A percentile compares a stretch with the other conserved stretches of the same genome.
Conservation (phyloP, 2,329 filamentous ascomycete species). For the Hortaea werneckii region DNA sequence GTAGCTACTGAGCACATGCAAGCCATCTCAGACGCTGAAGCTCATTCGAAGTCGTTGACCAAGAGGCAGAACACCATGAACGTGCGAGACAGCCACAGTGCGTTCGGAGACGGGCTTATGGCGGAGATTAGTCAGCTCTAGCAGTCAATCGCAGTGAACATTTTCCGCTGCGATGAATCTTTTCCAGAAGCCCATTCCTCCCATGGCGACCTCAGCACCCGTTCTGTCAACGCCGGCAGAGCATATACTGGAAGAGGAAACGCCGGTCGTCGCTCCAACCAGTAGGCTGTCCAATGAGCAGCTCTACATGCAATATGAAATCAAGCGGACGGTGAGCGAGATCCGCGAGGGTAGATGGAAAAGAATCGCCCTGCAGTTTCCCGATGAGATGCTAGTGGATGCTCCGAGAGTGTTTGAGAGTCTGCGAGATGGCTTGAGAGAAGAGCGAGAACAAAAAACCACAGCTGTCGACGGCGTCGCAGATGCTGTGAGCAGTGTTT, state of each 20-base stretch:
- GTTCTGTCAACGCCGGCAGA: constrained; percentile 54
- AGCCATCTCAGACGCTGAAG: too few relatives aligned
- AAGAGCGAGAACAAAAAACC: neutral
- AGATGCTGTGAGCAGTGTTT: neutral
- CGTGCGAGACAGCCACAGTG: too few relatives aligned
- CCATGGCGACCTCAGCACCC: constrained; percentile 31
- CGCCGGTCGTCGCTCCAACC: constrained; percentile 27
- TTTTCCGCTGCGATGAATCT: too few relatives aligned
- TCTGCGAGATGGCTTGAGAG: constrained; percentile 43
- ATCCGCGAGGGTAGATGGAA: constrained; percentile 62
- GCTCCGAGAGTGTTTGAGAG: constrained; percentile 67
- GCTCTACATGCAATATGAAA: constrained; percentile 70
- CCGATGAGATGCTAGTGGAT: constrained; percentile 83
- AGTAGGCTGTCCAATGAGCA: constrained; percentile 52
- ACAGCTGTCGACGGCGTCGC: neutral
- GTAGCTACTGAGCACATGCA: too few relatives aligned
- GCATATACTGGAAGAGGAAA: constrained; percentile 48
- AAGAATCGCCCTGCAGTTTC: constrained; percentile 86
- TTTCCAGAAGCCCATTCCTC: too few relatives aligned
- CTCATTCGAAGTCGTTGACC: too few relatives aligned
- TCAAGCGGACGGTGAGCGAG: constrained; percentile 66
- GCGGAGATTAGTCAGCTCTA: too few relatives aligned
- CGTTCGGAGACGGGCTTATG: too few relatives aligned
- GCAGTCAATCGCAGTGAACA: too few relatives aligned
- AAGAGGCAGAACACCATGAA: too few relatives aligned